Conservation (phyloP, 768 basidiomycete genomes). For the Russula sp. region DNA sequence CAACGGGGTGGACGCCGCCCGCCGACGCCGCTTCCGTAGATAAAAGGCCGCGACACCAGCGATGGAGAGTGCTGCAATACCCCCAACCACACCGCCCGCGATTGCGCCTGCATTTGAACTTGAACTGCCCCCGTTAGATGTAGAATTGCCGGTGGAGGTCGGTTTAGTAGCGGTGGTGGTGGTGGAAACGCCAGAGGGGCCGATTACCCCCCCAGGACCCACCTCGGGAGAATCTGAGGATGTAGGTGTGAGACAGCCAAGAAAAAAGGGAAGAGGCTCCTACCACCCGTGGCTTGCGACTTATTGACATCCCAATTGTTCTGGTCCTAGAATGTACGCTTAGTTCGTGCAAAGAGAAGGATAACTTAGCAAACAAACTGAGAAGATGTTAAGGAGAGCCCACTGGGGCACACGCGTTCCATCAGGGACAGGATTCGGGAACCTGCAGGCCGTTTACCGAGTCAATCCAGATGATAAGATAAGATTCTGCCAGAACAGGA, state of each 20-base stretch:
- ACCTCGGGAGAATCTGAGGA: neutral
- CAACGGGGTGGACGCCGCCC: neutral
- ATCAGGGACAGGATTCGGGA: slow-evolving; percentile 2
- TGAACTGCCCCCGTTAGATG: neutral
- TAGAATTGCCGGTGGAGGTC: neutral
- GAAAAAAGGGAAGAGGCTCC: neutral
- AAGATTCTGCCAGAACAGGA: too few relatives aligned
- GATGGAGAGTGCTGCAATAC: neutral
- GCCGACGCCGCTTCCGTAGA: neutral
- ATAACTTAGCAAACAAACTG: neutral
- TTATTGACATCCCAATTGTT: neutral
- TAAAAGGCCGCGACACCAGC: too few relatives aligned
- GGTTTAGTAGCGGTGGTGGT: neutral
- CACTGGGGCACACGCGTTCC: slow-evolving; percentile 8
- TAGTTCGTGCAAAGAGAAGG: neutral
- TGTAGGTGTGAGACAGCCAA: neutral
- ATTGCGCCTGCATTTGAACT: neutral
- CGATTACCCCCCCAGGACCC: neutral
- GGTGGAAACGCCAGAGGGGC: neutral
- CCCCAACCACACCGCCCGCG: neutral
- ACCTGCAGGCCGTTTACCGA: neutral
- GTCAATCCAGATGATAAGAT: neutral
- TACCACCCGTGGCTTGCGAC: neutral
- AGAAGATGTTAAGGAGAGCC: slow-evolving; percentile 2
- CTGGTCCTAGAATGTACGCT: neutral